Conservation (phyloP, 495 filamentous ascomycete genomes). For the Penicillium roqueforti region DNA sequence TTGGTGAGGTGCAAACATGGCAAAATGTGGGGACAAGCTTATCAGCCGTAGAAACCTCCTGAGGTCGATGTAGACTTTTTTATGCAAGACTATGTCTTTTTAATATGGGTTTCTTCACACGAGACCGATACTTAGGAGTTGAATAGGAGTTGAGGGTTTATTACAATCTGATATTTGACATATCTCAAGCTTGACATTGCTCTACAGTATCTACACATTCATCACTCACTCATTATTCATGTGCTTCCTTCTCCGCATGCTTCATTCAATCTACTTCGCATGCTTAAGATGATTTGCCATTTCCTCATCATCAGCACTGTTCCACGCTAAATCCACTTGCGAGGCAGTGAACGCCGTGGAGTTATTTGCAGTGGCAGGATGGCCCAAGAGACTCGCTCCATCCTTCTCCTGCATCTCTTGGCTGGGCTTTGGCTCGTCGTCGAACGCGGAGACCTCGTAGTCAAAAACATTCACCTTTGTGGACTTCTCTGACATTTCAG, state of each 20-base stretch:
- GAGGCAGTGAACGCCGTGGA: not conserved
- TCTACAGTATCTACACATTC: slow-evolving; percentile 8
- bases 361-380: slow-evolving; percentile 1
- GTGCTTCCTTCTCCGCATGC: not conserved
- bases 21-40: slow-evolving; percentile 24
- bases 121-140: not conserved
- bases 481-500: slow-evolving; percentile 13
- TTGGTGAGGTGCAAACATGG: slow-evolving; percentile 22
- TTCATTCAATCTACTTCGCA: slow-evolving; percentile 3
- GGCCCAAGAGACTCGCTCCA: slow-evolving; percentile 23
- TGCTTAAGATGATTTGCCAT: slow-evolving; percentile 18
- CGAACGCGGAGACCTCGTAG: slow-evolving; percentile 39
- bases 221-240: slow-evolving; percentile 22
- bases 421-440: slow-evolving; percentile 20
- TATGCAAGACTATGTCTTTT: not conserved
- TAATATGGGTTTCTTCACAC: not conserved
- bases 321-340: slow-evolving; percentile 14
- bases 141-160: not conserved
- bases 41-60: no score
- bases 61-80: no score
- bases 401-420: slow-evolving; percentile 42
- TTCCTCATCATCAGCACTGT: slow-evolving; percentile 13
- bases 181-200: not conserved
- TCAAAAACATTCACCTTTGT: slow-evolving; percentile 39
- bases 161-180: not conserved